These are phyloP conservation scores for Laburnicola sp. DNA, from an alignment of 2,329 filamentous ascomycete species.

Conservation along the genomic window DNA sequence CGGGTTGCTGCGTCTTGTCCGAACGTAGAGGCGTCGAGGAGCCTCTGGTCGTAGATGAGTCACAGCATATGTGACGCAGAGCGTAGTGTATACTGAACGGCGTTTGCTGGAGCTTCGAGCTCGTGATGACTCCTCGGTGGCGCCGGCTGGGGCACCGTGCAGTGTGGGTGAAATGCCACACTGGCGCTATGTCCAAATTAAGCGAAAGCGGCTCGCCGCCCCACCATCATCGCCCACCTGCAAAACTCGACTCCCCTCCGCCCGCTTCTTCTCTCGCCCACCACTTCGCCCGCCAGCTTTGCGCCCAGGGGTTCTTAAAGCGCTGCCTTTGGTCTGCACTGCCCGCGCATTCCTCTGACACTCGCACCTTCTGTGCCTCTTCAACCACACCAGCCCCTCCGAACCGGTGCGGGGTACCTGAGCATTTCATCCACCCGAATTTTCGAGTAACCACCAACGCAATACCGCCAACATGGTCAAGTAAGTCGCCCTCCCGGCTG, in stretches of 20 bases:
- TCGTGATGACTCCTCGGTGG: conserved; percentile 6
- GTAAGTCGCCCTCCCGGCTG: conserved; percentile 64
- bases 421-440: conserved; percentile 37
- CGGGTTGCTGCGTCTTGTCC: conserved; percentile 5
- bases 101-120: not conserved
- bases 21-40: conserved; percentile 2
- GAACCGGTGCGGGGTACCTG: conserved; percentile 47
- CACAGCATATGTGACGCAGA: not conserved
- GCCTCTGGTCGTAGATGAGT: not conserved
- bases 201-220: conserved; percentile 8
- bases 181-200: conserved; percentile 1
- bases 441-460: conserved; percentile 38
- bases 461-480: conserved; percentile 99
- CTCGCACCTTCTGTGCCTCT: conserved; percentile 23
- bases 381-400: conserved; percentile 27
- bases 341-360: conserved; percentile 38
- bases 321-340: conserved; percentile 37
- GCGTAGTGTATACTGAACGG: not conserved
- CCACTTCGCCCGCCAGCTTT: conserved; percentile 20
- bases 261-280: conserved; percentile 12
- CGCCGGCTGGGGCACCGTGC: not conserved
- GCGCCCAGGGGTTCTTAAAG: conserved; percentile 29
- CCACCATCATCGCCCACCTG: conserved; percentile 10
- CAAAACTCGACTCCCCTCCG: conserved; percentile 13
- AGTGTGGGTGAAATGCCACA: not conserved